Percentiles rank a stretch among this genome's conserved stretches.
Evolutionary conservation across 495 filamentous ascomycete genomes (phyloP).

Genomic region (Penicillium robsamsonii): DNA sequence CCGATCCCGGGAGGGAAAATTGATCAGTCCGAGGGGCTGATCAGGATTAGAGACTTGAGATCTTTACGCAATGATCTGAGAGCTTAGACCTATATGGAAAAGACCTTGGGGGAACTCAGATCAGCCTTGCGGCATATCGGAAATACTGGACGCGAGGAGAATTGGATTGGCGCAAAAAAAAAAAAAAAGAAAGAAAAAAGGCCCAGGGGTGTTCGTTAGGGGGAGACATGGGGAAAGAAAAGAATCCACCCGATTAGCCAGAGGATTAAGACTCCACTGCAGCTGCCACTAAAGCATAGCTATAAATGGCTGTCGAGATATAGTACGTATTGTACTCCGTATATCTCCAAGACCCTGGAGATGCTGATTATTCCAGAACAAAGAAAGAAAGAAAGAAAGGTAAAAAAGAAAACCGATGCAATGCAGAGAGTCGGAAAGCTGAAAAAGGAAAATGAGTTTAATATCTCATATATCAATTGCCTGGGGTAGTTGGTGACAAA

Average conservation of each 20-base stretch:
- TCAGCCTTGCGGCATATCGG: constrained; percentile 30
- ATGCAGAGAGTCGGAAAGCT: not conserved
- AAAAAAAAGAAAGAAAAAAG: constrained; percentile 14
- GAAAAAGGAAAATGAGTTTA: not conserved
- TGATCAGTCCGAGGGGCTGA: constrained; percentile 18
- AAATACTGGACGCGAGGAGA: constrained; percentile 28
- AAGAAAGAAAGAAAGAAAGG: constrained; percentile 14
- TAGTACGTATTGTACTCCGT: not conserved
- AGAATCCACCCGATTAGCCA: constrained; percentile 38
- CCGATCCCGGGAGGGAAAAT: constrained; percentile 16
- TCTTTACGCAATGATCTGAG: constrained; percentile 25
- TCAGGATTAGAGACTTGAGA: constrained; percentile 12
- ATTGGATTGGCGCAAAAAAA: constrained; percentile 13
- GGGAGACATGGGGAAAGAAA: constrained; percentile 37
- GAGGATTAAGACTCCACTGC: constrained; percentile 31
- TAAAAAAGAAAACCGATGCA: not conserved
- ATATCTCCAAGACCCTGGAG: not conserved
- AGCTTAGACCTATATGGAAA: constrained; percentile 12
- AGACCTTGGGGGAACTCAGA: constrained; percentile 12
- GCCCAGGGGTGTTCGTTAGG: constrained; percentile 42
- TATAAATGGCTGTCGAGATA: not conserved
- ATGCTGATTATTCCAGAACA: constrained; percentile 3
- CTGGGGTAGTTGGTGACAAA: constrained; percentile 19
- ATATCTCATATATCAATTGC: not conserved
- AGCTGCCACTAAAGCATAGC: constrained; percentile 31